Base-by-base conservation (phyloP, 768 basidiomycete genomes). In the Sistotremastrum suecicum region DNA sequence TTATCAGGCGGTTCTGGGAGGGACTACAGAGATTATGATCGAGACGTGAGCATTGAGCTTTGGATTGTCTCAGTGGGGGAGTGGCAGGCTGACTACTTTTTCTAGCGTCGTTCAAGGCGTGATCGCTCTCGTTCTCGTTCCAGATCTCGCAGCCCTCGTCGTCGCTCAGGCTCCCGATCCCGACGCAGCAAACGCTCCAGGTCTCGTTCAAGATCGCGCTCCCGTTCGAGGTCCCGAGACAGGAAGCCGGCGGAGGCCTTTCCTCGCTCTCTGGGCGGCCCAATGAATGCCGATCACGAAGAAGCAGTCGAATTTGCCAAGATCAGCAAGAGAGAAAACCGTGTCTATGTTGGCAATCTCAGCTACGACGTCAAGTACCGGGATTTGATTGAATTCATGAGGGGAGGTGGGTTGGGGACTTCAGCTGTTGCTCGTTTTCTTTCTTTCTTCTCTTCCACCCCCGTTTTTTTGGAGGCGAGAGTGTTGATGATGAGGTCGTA, bases 301-400 rank as follows among this genome's bases (percentile, higher is more conserved):
- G 92, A 95, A 59, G 94, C 94, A 10, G 80, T 80, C 56, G 94
- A 92, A 62, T 94, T 97, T 56, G 80, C 90, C 58, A 92, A 95
- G 64, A 75, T 82, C 60, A 90, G 86, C 82, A 89, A 92, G 76
- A 78, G 88, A 68, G 95, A 98, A 74, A 90, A 97, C 64, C 76
- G 94, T 56, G 90, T 98, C 58, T 99, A 99, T 59, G 89, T 97
- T 63, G 94, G 95, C 60, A 99, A 99, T 65, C 78, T 99, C 66
- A 89, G 87, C 62, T 99, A 97, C 73, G 88, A 94, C 64, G 88
- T 91, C 80, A 92, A 83, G 69, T 98, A 94, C 70, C 78, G 90
- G 67, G 95, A 98, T 71, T 74, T 99, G 66, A 90, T 92, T 78
- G 90, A 97, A 80, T 97, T 95, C 63, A 94, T 95, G 90, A 77